Evolutionary conservation across 805 yeast species (phyloP), one percentile per base, ranked within the genome.

Genomic region (Teunomyces pallodes): DNA sequence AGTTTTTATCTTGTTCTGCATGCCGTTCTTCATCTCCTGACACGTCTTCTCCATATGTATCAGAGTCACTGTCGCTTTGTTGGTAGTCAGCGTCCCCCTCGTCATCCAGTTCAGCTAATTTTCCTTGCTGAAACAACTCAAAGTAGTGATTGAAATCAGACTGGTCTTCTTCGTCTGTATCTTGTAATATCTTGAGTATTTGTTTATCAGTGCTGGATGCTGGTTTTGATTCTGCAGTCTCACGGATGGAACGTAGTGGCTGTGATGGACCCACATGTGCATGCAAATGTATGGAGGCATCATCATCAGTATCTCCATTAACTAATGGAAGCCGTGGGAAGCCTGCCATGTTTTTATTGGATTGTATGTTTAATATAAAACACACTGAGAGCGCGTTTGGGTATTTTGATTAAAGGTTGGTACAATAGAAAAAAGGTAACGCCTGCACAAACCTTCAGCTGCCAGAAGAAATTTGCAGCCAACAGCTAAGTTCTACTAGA

Each of bases 221-320:
- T 3, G n/a, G n/a, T 8, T n/a, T n/a, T 38, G 29, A 9, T 38
- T 38, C 41, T 16, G 27, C 14, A 12, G 30, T 9, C 29, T 29
- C 43, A 13, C 29, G 13, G 12, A 16, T 27, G 14, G 31, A 43
- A 9, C 58, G 56, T 16, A 72, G 54, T 1, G 77, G 77, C 10
- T 56, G 54, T 1, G 76, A 64, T 1, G 72, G 74, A 1, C 76
- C 76, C 3, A 73, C 68, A 7, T 56, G 59, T 31, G 64, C 59
- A 48, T 67, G 60, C 26, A 70, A 55, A 54, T 73, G 77, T 32
- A 72, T 67, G 17, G 77, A 72, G 0, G 67, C 69, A 36, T 71
- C 75, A 32, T 73, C 76, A 46, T 70, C 76, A 1, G 74, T 68
- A 42, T 69, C 75, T 1, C 75, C 76, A 30, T 62, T 58, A 3